Evolutionary conservation across 805 yeast species (phyloP).

Genomic region (Yarrowia osloensis): DNA sequence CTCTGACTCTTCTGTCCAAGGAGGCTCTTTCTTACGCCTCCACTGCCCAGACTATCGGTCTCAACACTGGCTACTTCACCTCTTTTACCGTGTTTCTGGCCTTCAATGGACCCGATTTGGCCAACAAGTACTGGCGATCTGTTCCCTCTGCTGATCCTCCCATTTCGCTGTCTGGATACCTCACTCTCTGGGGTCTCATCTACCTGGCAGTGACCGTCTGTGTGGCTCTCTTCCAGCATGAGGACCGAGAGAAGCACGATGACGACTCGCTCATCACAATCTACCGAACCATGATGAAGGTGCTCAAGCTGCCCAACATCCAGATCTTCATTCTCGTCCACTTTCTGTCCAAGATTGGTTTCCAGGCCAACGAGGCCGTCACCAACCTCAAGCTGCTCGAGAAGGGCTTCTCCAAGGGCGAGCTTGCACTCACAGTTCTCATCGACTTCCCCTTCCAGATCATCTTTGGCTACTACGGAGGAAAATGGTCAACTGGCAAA

Average conservation of each 20-base stretch:
- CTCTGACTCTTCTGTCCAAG: slow-evolving; percentile 78
- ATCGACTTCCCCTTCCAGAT: slow-evolving; percentile 97
- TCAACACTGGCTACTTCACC: slow-evolving; percentile 88
- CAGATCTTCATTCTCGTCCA: slow-evolving; percentile 74
- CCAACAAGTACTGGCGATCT: slow-evolving; percentile 75
- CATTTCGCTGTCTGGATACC: slow-evolving; percentile 70
- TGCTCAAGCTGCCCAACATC: slow-evolving; percentile 59
- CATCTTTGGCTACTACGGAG: slow-evolving; percentile 92
- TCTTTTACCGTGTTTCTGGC: slow-evolving; percentile 91
- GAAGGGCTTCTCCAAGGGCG: slow-evolving; percentile 90
- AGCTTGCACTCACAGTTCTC: slow-evolving; percentile 85
- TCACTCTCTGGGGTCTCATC: slow-evolving; percentile 73
- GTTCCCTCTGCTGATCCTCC: slow-evolving; percentile 65
- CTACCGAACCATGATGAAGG: slow-evolving; percentile 43
- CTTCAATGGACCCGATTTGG: slow-evolving; percentile 87
- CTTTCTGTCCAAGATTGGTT: slow-evolving; percentile 81
- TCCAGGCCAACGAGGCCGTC: slow-evolving; percentile 94
- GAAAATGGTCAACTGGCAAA: slow-evolving; percentile 83
- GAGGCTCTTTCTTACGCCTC: slow-evolving; percentile 86
- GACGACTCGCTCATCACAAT: slow-evolving; percentile 41
- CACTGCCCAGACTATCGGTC: slow-evolving; percentile 95
- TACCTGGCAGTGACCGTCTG: slow-evolving; percentile 67
- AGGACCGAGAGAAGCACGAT: slow-evolving; percentile 56
- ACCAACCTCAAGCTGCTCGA: slow-evolving; percentile 89
- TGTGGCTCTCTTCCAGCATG: slow-evolving; percentile 63